Conservation (phyloP, 371 early-diverging fungal genomes). For the Apophysomyces variabilis region DNA sequence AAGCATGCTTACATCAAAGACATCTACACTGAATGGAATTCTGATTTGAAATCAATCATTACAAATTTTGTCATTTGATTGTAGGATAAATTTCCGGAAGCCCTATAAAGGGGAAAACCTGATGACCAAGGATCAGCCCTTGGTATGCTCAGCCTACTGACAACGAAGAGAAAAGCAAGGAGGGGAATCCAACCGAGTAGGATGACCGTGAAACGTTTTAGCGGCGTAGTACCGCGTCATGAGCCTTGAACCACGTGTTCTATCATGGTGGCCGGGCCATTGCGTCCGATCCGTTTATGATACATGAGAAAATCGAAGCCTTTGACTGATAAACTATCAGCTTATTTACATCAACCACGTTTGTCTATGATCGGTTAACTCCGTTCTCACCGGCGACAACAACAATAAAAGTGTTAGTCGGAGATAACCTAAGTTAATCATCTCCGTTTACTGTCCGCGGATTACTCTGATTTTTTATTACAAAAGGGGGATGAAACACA, state of each 20-base stretch:
- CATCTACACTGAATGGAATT: too few species aligned
- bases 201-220: conserved; percentile 5
- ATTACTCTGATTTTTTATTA: too few species aligned
- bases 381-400: too few species aligned
- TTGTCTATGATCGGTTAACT: neutral
- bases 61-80: neutral
- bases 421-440: too few species aligned
- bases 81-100: neutral
- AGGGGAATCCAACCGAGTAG: neutral
- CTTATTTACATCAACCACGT: neutral
- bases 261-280: neutral
- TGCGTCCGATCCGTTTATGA: conserved; percentile 4
- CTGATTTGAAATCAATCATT: too few species aligned
- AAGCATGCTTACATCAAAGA: too few species aligned
- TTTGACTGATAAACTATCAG: neutral
- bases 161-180: too few species aligned
- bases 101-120: neutral
- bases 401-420: too few species aligned
- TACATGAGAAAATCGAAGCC: neutral
- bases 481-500: too few species aligned
- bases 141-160: neutral
- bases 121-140: neutral
- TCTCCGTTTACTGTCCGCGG: too few species aligned
- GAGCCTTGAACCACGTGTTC: conserved; percentile 7
- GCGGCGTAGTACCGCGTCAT: neutral